A percentile compares a stretch with the other conserved stretches of the same genome.
Conservation (phyloP, 148 eudicot genomes). For the Polygonum maritimum region DNA sequence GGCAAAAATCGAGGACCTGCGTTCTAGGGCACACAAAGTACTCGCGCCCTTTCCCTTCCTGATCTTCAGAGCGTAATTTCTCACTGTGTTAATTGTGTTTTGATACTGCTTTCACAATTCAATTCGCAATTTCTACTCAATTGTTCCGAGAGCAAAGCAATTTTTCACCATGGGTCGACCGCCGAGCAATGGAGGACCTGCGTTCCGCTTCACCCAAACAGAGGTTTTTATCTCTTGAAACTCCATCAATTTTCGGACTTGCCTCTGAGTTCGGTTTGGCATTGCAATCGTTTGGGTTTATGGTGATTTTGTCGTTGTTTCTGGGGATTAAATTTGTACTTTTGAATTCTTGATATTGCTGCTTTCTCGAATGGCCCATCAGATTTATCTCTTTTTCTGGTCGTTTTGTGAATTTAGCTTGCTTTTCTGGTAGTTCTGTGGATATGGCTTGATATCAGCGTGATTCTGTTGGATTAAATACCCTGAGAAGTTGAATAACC, state of each 20-base stretch:
- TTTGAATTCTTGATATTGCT: background rate
- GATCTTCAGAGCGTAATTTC: background rate
- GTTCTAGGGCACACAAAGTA: too few relatives aligned
- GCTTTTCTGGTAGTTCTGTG: background rate
- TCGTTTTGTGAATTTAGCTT: background rate
- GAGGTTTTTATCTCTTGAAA: constrained; percentile 37
- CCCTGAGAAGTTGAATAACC: too few relatives aligned
- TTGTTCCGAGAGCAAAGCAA: background rate
- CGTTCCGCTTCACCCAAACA: constrained; percentile 51
- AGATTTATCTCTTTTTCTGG: background rate
- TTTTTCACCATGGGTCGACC: constrained; percentile 55
- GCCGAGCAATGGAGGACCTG: constrained; percentile 77
- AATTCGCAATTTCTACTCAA: background rate
- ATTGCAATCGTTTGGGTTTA: background rate
- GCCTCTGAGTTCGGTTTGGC: background rate
- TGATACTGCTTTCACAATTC: background rate
- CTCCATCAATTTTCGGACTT: background rate
- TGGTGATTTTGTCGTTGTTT: background rate
- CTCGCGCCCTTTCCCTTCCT: background rate
- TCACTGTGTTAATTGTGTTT: background rate
- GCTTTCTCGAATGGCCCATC: background rate
- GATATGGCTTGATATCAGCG: background rate
- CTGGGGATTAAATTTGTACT: background rate
- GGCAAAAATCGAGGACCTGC: too few relatives aligned
- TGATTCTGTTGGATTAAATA: background rate